These are phyloP conservation scores for Fusarium udum DNA, from an alignment of 2,329 filamentous ascomycete genomes.

Conservation along the genomic window DNA sequence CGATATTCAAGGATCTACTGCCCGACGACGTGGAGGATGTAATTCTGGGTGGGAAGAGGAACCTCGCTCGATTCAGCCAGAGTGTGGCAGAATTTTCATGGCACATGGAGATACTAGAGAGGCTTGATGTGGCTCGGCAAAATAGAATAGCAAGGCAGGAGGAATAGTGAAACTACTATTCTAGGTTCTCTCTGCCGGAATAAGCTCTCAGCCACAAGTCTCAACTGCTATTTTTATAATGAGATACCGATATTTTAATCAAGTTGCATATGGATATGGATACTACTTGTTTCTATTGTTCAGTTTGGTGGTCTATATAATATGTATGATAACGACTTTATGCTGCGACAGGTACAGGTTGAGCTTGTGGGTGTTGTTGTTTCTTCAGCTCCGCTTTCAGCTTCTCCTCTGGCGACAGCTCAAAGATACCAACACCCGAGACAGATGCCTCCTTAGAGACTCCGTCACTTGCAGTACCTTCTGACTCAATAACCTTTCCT, in stretches of 20 bases:
- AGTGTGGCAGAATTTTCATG: slow-evolving; percentile 12
- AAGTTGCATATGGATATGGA: too few species aligned
- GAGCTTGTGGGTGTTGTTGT: not conserved
- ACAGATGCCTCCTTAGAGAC: slow-evolving; percentile 29
- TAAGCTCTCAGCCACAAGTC: too few species aligned
- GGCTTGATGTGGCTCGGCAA: not conserved
- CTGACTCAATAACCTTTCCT: slow-evolving; percentile 42
- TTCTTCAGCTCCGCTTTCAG: not conserved
- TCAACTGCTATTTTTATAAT: too few species aligned
- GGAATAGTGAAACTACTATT: too few species aligned
- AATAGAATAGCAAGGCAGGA: not conserved
- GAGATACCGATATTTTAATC: too few species aligned
- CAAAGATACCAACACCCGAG: slow-evolving; percentile 44
- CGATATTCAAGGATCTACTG: not conserved
- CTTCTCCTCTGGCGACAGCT: slow-evolving; percentile 42
- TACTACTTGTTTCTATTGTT: too few species aligned
- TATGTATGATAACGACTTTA: rapidly evolving
- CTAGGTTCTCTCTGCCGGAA: too few species aligned
- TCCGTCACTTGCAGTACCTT: not conserved
- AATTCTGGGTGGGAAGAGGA: slow-evolving; percentile 1
- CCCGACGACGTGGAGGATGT: not conserved
- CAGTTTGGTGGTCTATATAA: too few species aligned
- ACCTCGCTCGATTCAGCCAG: not conserved
- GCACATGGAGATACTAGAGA: slow-evolving; percentile 7
- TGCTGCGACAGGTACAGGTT: not conserved